These are phyloP conservation scores for Alopecurus myosuroides DNA, from an alignment of 176 grass and related monocot genomes.

Conservation along the genomic window DNA sequence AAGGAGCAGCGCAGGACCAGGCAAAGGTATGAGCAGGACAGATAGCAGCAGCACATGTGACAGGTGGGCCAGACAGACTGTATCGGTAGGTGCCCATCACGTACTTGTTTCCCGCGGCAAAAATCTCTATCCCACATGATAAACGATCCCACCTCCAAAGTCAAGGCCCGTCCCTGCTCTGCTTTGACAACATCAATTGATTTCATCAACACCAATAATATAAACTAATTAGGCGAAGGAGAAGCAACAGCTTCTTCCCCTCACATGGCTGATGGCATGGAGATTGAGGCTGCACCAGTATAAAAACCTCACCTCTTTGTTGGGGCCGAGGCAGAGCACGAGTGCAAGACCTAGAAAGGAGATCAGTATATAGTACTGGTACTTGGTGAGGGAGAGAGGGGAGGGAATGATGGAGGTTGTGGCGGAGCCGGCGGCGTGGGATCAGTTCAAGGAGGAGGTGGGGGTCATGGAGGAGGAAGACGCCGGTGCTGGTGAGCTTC, in stretches of 20 bases:
- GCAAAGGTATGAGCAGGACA: neutral
- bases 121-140: neutral
- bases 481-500: slow-evolving; percentile 1
- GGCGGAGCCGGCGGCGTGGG: slow-evolving; percentile 39
- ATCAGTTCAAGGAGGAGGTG: slow-evolving; percentile 25
- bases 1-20: neutral
- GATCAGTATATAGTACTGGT: neutral
- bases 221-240: neutral
- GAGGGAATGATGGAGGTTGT: slow-evolving; percentile 39
- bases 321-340: neutral
- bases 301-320: neutral
- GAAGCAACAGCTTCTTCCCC: neutral
- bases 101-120: neutral
- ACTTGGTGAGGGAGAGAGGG: neutral
- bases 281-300: neutral
- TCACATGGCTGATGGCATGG: neutral
- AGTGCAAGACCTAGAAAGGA: neutral
- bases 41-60: neutral
- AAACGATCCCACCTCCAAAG: neutral
- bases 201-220: neutral
- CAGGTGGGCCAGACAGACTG: neutral
- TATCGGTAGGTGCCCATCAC: neutral
- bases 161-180: neutral
- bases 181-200: neutral
- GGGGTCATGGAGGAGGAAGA: slow-evolving; percentile 30